Evolutionary conservation across 1,284 basidiomycete genomes (phyloP).

Genomic region (Erythrobasidium hasegawianum): DNA sequence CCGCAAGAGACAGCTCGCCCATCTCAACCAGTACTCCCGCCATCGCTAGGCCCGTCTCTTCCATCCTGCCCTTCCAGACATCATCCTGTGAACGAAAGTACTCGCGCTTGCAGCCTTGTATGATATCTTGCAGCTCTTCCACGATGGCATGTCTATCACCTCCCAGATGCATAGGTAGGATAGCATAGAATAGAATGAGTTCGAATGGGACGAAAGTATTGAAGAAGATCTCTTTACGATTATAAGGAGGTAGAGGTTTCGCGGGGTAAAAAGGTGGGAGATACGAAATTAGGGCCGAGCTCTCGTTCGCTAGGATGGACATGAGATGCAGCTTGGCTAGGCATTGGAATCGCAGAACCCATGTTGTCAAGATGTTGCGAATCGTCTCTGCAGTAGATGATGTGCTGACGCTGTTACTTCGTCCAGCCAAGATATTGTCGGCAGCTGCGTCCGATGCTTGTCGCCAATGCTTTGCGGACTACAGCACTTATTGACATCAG

Average conservation of each 20-base stretch:
- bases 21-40: constrained; percentile 8
- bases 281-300: constrained; percentile 5
- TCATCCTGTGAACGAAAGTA: constrained; percentile 7
- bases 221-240: constrained; percentile 8
- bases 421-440: too few species aligned
- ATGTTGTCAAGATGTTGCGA: neutral
- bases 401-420: too few species aligned
- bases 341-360: constrained; percentile 14
- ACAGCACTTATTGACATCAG: too few species aligned
- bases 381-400: too few species aligned
- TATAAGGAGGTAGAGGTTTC: neutral
- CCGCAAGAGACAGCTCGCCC: constrained; percentile 5
- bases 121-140: constrained; percentile 7
- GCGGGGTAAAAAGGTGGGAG: constrained; percentile 12
- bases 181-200: constrained; percentile 9
- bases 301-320: constrained; percentile 16
- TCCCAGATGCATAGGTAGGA: constrained; percentile 8
- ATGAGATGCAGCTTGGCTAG: constrained; percentile 8
- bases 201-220: constrained; percentile 19
- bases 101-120: constrained; percentile 23
- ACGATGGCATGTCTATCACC: constrained; percentile 12
- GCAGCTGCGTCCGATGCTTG: too few species aligned
- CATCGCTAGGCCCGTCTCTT: constrained; percentile 11
- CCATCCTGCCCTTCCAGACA: constrained; percentile 22
- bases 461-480: too few species aligned